phyloP scores from a whole-genome alignment of 768 basidiomycete genomes.

The Tylopilus sp. region DNA sequence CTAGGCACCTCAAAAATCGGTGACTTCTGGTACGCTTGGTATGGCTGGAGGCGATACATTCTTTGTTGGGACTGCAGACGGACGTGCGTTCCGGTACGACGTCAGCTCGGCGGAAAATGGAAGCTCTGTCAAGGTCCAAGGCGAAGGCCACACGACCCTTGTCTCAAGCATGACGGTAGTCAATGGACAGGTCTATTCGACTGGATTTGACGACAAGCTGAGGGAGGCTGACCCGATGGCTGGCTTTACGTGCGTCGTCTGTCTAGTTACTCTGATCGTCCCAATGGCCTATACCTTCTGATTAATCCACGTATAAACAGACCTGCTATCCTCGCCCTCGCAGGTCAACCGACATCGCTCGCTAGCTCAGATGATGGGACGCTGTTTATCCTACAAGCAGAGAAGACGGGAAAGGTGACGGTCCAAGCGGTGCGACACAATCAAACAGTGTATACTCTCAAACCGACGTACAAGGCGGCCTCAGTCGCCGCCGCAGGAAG shows the following conservation, averaged over 20 bases:
- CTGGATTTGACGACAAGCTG: conserved; percentile 79
- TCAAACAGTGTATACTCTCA: conserved; percentile 60
- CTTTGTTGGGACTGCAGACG: conserved; percentile 77
- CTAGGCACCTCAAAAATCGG: conserved; percentile 77
- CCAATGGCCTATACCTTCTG: no score
- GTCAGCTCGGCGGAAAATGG: conserved; percentile 19
- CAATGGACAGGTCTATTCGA: conserved; percentile 56
- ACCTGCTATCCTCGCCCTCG: conserved; percentile 47
- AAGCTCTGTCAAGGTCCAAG: conserved; percentile 44
- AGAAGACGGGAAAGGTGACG: conserved; percentile 37
- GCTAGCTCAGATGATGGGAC: conserved; percentile 57
- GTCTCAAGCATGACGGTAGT: conserved; percentile 57
- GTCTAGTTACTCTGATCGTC: neutral
- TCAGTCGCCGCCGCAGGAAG: conserved; percentile 51
- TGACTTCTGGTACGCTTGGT: conserved; percentile 58
- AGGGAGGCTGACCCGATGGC: conserved; percentile 53
- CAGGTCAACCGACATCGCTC: conserved; percentile 67
- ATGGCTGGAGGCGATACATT: conserved; percentile 51
- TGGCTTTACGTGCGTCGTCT: conserved; percentile 28
- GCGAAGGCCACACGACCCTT: conserved; percentile 67
- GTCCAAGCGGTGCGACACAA: conserved; percentile 70
- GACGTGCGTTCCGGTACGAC: conserved; percentile 66
- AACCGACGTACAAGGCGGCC: conserved; percentile 50
- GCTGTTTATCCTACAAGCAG: conserved; percentile 53
- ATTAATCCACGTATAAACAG: conserved; percentile 38